These are phyloP conservation scores for Trametes pubescens DNA, from an alignment of 1,284 basidiomycete genomes.

Conservation along the genomic window DNA sequence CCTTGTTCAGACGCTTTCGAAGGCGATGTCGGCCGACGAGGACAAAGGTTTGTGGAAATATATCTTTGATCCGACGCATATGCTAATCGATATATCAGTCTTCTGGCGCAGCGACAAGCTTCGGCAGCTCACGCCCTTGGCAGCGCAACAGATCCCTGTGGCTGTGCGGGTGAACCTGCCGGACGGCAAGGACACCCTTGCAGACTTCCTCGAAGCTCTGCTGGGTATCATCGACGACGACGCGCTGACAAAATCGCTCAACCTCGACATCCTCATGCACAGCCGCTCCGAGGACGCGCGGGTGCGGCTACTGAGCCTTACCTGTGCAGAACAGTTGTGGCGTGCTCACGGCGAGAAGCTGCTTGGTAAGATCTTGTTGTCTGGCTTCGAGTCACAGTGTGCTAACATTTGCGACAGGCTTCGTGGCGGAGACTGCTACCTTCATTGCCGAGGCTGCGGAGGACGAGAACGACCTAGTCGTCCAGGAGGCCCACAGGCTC, in stretches of 20 bases:
- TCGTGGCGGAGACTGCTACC: conserved; percentile 80
- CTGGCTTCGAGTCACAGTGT: not conserved
- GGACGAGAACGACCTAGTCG: conserved; percentile 83
- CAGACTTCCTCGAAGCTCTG: conserved; percentile 61
- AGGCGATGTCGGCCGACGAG: conserved; percentile 83
- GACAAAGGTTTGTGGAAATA: conserved; percentile 61
- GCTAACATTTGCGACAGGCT: conserved; percentile 51
- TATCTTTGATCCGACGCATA: not conserved
- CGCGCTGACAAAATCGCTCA: conserved; percentile 79
- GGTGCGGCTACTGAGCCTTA: conserved; percentile 75
- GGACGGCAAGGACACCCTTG: conserved; percentile 52
- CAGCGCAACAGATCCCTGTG: conserved; percentile 75
- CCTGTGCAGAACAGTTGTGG: conserved; percentile 82
- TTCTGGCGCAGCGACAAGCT: conserved; percentile 92
- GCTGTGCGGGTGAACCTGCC: conserved; percentile 47
- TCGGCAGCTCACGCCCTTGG: conserved; percentile 61
- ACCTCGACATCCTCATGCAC: conserved; percentile 86
- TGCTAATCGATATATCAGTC: conserved; percentile 48
- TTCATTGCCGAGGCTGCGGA: conserved; percentile 85
- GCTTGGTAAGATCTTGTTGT: conserved; percentile 58
- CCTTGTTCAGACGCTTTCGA: conserved; percentile 70
- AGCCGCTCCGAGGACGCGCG: conserved; percentile 82
- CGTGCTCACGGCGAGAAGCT: conserved; percentile 76
- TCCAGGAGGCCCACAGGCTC: conserved; percentile 68
- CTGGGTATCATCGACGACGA: conserved; percentile 65